Evolutionary conservation across 805 yeast genomes (phyloP), one percentile per base, ranked within the genome.

Genomic region (Sporopachydermia quercuum): DNA sequence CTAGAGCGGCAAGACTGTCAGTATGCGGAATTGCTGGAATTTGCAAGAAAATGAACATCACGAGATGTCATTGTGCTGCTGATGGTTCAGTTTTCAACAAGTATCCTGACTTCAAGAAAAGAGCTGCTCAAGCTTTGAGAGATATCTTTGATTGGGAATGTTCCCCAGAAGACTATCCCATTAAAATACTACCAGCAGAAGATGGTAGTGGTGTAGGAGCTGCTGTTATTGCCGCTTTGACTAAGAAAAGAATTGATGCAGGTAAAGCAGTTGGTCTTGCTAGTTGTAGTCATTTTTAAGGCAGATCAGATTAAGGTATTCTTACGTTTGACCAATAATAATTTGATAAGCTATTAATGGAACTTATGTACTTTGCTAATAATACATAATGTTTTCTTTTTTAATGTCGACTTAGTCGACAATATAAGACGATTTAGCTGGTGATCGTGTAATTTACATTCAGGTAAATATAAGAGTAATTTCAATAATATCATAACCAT

Each of bases 181-280:
- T 91, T 54, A 63, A 70, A 47, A 76, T 87, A 49, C 83, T 79
- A 34, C 82, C 93, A 43, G 97, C 98, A 48, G 96, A 89, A 65
- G 98, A 91, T 65, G 98, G 98, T 52, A 80, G 91, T 33, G 97
- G 97, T 66, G 96, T 84, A 38, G 98, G 98, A 57, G 98, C 98
- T 42, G 98, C 97, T 39, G 73, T 89, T 52, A 89, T 91, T 63
- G 97, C 98, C 41, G 96, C 97, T 36, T 72, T 89, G 61, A 80
- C 97, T 42, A 74, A 80, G 60, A 69, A 74, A 59, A 78, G 98
- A 66, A 66, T 78, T 53, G 68, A 65, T 48, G 67, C 71, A 44
- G 89, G 89, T 37, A 60, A 70, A 53, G 74, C 84, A 45, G 78
- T 81, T 45, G 89, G 89, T 52, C 53, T 62, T 35, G 47, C 36